phyloP scores from a whole-genome alignment of 768 basidiomycete species.

The Phaffia tasmanica region DNA sequence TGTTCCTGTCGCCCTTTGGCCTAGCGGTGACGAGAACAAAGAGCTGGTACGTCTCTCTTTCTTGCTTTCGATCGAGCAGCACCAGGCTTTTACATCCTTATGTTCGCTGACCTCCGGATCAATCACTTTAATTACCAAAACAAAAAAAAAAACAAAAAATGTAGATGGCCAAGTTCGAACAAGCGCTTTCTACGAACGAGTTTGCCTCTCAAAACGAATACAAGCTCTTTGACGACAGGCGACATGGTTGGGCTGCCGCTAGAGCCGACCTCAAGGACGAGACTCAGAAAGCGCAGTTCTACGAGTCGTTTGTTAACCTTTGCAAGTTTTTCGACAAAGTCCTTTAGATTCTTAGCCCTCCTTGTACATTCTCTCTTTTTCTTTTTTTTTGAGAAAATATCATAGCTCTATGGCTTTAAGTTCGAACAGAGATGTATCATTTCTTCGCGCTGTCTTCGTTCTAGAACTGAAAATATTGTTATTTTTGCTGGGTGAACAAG shows the following conservation, averaged over 20 bases:
- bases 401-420: too few relatives aligned
- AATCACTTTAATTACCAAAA: too few relatives aligned
- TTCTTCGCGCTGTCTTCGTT: too few relatives aligned
- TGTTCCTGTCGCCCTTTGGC: constrained; percentile 23
- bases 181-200: constrained; percentile 9
- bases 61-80: not conserved
- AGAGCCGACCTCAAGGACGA: constrained; percentile 15
- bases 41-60: constrained; percentile 10
- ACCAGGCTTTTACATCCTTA: not conserved
- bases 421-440: too few relatives aligned
- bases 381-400: too few relatives aligned
- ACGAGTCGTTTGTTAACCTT: constrained; percentile 3
- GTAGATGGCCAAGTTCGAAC: constrained; percentile 14
- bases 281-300: not conserved
- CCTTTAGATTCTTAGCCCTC: not conserved
- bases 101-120: not conserved
- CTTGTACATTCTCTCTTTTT: too few relatives aligned
- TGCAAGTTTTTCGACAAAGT: constrained; percentile 8
- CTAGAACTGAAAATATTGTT: too few relatives aligned
- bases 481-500: too few relatives aligned
- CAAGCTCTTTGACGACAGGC: not conserved
- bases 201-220: constrained; percentile 11
- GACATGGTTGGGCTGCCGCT: constrained; percentile 24
- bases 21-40: constrained; percentile 19
- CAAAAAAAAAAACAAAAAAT: too few relatives aligned